phyloP scores from a whole-genome alignment of 805 yeast genomes.

The Candida vartiovaarae region DNA sequence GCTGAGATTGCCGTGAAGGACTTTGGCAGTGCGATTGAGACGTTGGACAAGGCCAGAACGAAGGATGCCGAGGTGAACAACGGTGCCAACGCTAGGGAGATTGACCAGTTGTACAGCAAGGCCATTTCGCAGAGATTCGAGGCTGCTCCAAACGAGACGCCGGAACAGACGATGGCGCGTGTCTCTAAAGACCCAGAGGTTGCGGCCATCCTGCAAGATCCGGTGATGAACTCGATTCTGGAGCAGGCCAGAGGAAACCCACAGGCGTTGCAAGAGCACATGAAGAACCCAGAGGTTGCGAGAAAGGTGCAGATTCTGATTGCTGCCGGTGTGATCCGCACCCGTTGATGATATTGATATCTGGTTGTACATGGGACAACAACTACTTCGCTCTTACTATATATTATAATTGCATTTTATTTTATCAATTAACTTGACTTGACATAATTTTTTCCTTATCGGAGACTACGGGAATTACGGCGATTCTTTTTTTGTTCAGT shows the following conservation, averaged over 20 bases:
- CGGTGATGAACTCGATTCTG: slow-evolving; percentile 92
- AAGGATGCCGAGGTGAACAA: slow-evolving; percentile 60
- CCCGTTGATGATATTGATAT: slow-evolving; percentile 35
- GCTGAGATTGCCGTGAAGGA: slow-evolving; percentile 90
- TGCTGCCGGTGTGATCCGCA: slow-evolving; percentile 95
- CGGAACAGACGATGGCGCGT: slow-evolving; percentile 90
- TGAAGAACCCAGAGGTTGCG: slow-evolving; percentile 91
- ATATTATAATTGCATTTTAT: not conserved
- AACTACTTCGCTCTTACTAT: not conserved
- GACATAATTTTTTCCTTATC: no score
- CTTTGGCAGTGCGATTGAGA: slow-evolving; percentile 72
- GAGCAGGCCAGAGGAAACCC: slow-evolving; percentile 94
- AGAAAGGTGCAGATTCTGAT: slow-evolving; percentile 82
- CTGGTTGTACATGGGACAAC: not conserved
- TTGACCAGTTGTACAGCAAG: slow-evolving; percentile 72
- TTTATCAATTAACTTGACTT: not conserved
- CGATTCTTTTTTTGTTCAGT: no score
- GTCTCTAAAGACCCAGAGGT: slow-evolving; percentile 92
- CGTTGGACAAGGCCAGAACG: slow-evolving; percentile 70
- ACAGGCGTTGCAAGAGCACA: slow-evolving; percentile 94
- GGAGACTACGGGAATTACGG: no score
- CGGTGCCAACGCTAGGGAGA: slow-evolving; percentile 61
- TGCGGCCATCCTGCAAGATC: slow-evolving; percentile 81
- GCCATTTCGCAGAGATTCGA: slow-evolving; percentile 77
- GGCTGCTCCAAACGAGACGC: slow-evolving; percentile 73